These are phyloP conservation scores for Rachicladosporium sp. DNA, from an alignment of 2,329 filamentous ascomycete genomes.

Conservation along the genomic window DNA sequence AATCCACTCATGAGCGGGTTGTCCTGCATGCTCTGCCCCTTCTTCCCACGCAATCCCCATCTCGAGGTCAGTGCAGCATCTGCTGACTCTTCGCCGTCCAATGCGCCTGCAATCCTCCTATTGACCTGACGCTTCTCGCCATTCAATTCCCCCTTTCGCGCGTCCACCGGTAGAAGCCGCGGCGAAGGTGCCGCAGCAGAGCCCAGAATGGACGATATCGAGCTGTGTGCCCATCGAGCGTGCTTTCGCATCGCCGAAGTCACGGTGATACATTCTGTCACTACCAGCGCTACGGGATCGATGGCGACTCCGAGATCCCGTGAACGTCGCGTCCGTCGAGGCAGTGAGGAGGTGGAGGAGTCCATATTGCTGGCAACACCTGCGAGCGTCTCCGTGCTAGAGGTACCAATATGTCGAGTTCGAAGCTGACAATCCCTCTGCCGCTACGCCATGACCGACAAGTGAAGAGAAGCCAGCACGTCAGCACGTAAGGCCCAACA, in stretches of 20 bases:
- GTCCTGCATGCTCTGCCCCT: conserved; percentile 93
- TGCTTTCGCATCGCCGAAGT: conserved; percentile 97
- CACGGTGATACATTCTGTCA: conserved; percentile 97
- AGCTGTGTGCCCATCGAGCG: conserved; percentile 89
- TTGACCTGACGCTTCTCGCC: conserved; percentile 32
- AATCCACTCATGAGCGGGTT: conserved; percentile 94
- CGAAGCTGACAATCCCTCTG: too few relatives aligned
- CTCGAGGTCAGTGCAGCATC: conserved; percentile 54
- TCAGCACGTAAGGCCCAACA: too few relatives aligned
- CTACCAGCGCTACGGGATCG: conserved; percentile 51
- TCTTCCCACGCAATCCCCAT: conserved; percentile 90
- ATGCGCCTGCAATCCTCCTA: conserved; percentile 17
- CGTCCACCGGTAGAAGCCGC: conserved; percentile 9
- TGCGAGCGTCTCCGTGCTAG: too few relatives aligned
- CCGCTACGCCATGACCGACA: too few relatives aligned
- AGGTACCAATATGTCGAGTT: too few relatives aligned
- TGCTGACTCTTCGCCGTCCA: conserved; percentile 19
- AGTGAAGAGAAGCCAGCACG: too few relatives aligned
- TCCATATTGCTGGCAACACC: too few relatives aligned
- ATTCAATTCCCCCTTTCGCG: conserved; percentile 5
- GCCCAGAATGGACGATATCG: conserved; percentile 87
- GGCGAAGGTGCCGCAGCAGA: conserved; percentile 5
- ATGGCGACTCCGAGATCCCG: conserved; percentile 21
- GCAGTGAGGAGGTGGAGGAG: too few relatives aligned
- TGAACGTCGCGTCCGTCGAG: too few relatives aligned